Evolutionary conservation across 495 filamentous ascomycete genomes (phyloP).

Genomic region (Gamarada debralockiae): DNA sequence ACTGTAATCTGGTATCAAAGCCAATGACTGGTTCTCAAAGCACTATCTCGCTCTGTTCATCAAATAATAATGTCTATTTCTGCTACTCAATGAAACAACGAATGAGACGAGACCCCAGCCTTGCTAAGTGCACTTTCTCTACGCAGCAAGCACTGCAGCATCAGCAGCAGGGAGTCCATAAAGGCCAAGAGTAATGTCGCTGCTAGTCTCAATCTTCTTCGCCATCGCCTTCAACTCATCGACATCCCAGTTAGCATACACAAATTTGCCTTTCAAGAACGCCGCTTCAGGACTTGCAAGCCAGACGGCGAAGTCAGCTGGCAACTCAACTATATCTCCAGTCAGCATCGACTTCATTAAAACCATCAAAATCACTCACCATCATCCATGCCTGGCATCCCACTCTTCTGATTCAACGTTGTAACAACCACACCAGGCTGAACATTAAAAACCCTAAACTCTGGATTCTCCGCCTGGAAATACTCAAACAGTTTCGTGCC

Average conservation of each 20-base stretch:
- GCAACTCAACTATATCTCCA: constrained; percentile 12
- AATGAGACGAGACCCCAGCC: too few relatives aligned
- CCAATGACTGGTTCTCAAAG: too few relatives aligned
- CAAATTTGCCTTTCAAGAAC: constrained; percentile 41
- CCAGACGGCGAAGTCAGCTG: constrained; percentile 41
- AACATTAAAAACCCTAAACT: constrained; percentile 37
- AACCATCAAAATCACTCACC: constrained; percentile 24
- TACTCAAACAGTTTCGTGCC: constrained; percentile 34
- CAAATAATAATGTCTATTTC: too few relatives aligned
- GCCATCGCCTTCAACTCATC: constrained; percentile 40
- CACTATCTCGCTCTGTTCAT: too few relatives aligned
- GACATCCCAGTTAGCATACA: constrained; percentile 53
- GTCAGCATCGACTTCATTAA: neutral
- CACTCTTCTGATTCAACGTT: constrained; percentile 31
- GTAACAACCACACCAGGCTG: constrained; percentile 45
- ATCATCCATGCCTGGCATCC: constrained; percentile 29
- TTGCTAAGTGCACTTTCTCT: too few relatives aligned
- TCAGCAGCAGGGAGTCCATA: neutral
- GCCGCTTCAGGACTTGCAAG: constrained; percentile 39
- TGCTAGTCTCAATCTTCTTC: neutral
- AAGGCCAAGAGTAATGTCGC: neutral
- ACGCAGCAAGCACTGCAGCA: too few relatives aligned
- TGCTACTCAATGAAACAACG: too few relatives aligned
- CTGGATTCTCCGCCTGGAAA: constrained; percentile 29
- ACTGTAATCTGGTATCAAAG: too few relatives aligned